Conservation (phyloP, 768 basidiomycete genomes). For the Glaciozyma antarctica region DNA sequence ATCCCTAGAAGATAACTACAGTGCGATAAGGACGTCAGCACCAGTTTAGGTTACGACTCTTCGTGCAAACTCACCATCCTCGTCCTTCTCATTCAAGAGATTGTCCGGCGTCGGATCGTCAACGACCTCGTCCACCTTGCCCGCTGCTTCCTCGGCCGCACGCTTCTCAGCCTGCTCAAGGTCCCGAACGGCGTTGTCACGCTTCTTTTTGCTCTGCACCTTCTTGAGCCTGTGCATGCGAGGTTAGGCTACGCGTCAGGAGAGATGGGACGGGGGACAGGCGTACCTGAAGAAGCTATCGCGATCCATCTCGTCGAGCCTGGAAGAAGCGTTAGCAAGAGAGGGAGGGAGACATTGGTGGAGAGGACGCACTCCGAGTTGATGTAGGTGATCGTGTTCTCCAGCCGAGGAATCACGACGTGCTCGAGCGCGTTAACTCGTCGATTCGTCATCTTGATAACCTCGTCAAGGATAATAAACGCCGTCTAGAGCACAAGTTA, state of each 20-base stretch:
- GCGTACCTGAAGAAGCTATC: constrained; percentile 62
- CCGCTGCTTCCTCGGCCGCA: constrained; percentile 41
- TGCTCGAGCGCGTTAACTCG: constrained; percentile 98
- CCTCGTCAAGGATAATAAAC: constrained; percentile 96
- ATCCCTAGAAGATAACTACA: neutral
- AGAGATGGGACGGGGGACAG: constrained; percentile 50
- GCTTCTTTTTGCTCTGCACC: constrained; percentile 35
- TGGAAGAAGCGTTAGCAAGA: neutral
- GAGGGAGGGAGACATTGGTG: neutral
- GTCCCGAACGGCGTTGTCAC: constrained; percentile 31
- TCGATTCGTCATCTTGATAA: constrained; percentile 97
- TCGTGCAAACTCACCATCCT: constrained; percentile 16
- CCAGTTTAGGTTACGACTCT: too few species aligned
- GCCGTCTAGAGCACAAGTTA: constrained; percentile 57
- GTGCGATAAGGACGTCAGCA: neutral
- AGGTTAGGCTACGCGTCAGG: neutral
- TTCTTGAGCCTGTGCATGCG: constrained; percentile 23
- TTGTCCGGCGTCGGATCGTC: neutral
- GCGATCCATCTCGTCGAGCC: constrained; percentile 89
- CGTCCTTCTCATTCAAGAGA: constrained; percentile 24
- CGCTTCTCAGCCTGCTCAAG: constrained; percentile 25
- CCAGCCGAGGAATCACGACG: constrained; percentile 84
- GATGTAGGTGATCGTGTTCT: constrained; percentile 97
- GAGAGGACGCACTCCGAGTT: constrained; percentile 55
- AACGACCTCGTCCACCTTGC: constrained; percentile 31